phyloP scores from a whole-genome alignment of 2,329 filamentous ascomycete genomes.

The Kalmusia sp. region DNA sequence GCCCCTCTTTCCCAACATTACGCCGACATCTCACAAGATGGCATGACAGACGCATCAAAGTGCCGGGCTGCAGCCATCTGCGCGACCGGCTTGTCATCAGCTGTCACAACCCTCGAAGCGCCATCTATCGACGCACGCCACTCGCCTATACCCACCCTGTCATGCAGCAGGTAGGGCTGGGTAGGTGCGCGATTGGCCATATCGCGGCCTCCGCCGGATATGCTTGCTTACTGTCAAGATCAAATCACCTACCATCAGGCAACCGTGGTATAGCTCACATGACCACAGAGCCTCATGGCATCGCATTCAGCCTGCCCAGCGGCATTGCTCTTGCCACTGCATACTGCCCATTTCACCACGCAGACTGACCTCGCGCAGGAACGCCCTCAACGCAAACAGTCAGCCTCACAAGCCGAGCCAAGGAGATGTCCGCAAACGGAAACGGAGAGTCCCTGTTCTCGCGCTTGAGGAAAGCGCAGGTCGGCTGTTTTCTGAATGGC shows the following conservation, averaged over 20 bases:
- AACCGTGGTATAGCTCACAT: not conserved
- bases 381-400: no score
- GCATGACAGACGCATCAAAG: not conserved
- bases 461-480: not conserved
- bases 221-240: not conserved
- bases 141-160: not conserved
- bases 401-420: not conserved
- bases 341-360: no score
- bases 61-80: not conserved
- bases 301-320: not conserved
- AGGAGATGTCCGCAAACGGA: not conserved
- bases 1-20: not conserved
- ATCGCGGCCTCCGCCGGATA: not conserved
- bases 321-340: not conserved
- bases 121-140: not conserved
- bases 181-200: not conserved
- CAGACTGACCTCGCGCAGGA: no score
- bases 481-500: not conserved
- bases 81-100: not conserved
- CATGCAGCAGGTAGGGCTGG: not conserved
- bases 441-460: not conserved
- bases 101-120: not conserved
- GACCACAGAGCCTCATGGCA: not conserved
- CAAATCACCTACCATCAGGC: not conserved
- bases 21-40: not conserved